Percentiles rank a stretch among this genome's conserved stretches.
Conservation (phyloP, 495 filamentous ascomycete species). For the Penicillium flavigenum region DNA sequence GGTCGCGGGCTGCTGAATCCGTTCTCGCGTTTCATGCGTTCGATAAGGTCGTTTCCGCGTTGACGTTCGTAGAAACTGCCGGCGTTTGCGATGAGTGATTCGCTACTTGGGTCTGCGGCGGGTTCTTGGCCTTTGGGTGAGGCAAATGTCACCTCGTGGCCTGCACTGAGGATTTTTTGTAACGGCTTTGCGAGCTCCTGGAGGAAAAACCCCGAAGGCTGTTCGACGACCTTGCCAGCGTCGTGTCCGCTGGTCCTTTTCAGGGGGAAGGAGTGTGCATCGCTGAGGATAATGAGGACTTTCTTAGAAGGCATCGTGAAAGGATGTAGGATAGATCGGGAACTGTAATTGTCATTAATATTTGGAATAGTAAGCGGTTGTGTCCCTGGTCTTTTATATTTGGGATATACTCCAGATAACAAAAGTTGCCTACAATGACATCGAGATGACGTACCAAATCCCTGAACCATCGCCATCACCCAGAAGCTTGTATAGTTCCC, state of each 20-base stretch:
- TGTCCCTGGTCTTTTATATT: not conserved
- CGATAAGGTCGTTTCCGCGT: slow-evolving; percentile 35
- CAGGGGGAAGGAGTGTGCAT: slow-evolving; percentile 37
- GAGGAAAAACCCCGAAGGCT: slow-evolving; percentile 46
- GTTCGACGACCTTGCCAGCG: slow-evolving; percentile 30
- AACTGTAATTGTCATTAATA: no score
- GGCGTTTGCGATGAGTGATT: slow-evolving; percentile 34
- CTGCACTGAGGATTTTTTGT: slow-evolving; percentile 35
- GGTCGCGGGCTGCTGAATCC: slow-evolving; percentile 32
- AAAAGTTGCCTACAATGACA: not conserved
- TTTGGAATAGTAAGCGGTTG: no score
- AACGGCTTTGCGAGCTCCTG: slow-evolving; percentile 47
- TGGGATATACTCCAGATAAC: not conserved
- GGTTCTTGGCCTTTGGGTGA: slow-evolving; percentile 37
- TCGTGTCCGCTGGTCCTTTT: slow-evolving; percentile 29
- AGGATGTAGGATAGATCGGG: not conserved
- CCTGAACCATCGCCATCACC: not conserved
- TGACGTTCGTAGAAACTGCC: slow-evolving; percentile 46
- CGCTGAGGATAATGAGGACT: slow-evolving; percentile 44
- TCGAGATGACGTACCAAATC: slow-evolving; percentile 42
- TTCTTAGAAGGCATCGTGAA: slow-evolving; percentile 28
- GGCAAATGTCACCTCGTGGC: slow-evolving; percentile 42
- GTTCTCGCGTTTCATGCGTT: slow-evolving; percentile 41
- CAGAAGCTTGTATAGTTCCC: no score
- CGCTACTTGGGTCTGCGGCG: slow-evolving; percentile 37